Conservation (phyloP, 2,329 filamentous ascomycete genomes). For the Cytospora leucostoma region DNA sequence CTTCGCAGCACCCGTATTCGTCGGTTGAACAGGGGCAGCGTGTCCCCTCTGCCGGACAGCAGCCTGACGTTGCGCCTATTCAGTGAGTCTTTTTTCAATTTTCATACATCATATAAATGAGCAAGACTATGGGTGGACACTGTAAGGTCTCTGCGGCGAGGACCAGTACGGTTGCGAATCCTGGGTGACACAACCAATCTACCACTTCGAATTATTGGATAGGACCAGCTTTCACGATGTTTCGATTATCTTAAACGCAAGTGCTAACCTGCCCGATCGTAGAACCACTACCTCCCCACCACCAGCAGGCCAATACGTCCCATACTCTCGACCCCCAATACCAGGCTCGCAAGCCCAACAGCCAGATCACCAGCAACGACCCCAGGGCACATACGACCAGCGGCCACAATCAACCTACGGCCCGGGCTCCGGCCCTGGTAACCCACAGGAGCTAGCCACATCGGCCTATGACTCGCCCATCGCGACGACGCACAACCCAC, state of each 20-base stretch:
- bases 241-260: background rate
- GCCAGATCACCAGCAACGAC: slow-evolving; percentile 46
- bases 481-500: slow-evolving; percentile 51
- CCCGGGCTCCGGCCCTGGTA: slow-evolving; percentile 32
- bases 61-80: slow-evolving; percentile 39
- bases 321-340: slow-evolving; percentile 25
- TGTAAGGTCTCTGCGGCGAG: too few relatives aligned
- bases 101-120: background rate
- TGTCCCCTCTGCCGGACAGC: slow-evolving; percentile 48
- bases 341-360: slow-evolving; percentile 31
- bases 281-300: slow-evolving; percentile 25
- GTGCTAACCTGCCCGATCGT: background rate
- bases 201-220: too few relatives aligned
- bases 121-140: too few relatives aligned
- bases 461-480: slow-evolving; percentile 77
- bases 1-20: slow-evolving; percentile 50
- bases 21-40: slow-evolving; percentile 54
- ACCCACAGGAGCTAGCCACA: slow-evolving; percentile 76
- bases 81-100: slow-evolving; percentile 11
- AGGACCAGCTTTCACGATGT: too few relatives aligned
- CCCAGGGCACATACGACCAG: slow-evolving; percentile 44
- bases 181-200: too few relatives aligned
- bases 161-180: too few relatives aligned
- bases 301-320: slow-evolving; percentile 24
- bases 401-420: slow-evolving; percentile 70